phyloP scores from a whole-genome alignment of 441 rosid genomes.

The Bocquillonia castaneifolia region DNA sequence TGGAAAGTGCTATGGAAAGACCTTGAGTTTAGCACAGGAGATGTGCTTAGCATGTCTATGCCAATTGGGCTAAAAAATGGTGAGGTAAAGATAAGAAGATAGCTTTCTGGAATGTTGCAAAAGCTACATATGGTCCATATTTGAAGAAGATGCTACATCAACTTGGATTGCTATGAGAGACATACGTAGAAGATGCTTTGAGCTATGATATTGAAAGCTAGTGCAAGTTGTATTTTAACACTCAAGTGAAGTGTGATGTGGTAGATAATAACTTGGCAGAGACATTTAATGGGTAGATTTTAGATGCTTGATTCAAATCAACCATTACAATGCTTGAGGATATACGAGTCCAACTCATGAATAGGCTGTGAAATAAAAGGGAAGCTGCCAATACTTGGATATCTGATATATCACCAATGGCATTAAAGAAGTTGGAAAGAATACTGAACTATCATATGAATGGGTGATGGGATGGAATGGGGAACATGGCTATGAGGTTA shows the following conservation, averaged over 20 bases:
- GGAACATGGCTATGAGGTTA: not conserved
- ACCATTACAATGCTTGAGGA: not conserved
- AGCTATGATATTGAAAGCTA: no score
- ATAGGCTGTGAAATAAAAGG: not conserved
- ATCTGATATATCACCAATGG: not conserved
- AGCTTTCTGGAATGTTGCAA: not conserved
- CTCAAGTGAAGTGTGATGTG: not conserved
- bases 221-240: not conserved
- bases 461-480: not conserved
- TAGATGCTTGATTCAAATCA: not conserved
- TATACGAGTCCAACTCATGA: not conserved
- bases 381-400: not conserved
- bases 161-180: not conserved
- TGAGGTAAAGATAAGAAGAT: not conserved
- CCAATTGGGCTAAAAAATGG: not conserved
- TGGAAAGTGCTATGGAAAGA: no score
- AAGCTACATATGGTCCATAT: not conserved
- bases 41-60: not conserved
- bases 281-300: not conserved
- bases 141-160: not conserved
- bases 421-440: not conserved
- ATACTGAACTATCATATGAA: not conserved
- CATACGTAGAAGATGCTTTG: not conserved
- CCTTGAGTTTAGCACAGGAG: not conserved
- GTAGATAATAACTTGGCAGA: not conserved